These are phyloP conservation scores for Solanum piurae DNA, from an alignment of 257 asterid species.

Conservation along the genomic window DNA sequence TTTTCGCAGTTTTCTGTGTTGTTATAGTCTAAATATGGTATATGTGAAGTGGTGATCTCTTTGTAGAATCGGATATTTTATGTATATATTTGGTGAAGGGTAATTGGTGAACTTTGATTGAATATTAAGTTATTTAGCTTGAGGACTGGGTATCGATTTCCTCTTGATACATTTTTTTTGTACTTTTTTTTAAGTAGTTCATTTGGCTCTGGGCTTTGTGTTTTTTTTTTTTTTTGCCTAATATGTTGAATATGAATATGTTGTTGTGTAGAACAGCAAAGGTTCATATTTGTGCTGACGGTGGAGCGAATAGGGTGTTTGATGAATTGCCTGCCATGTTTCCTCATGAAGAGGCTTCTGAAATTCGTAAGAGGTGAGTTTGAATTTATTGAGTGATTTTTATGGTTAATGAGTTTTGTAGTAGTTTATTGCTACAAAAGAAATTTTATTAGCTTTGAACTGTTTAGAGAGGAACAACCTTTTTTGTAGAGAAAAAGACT, in stretches of 20 bases:
- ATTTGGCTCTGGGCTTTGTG: not conserved
- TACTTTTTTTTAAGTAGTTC: not conserved
- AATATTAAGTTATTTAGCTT: not conserved
- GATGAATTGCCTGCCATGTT: conserved; percentile 75
- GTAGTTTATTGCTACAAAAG: not conserved
- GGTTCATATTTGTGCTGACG: conserved; percentile 80
- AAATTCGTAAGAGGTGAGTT: conserved; percentile 58
- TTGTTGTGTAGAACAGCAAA: conserved; percentile 58
- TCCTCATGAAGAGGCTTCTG: conserved; percentile 41
- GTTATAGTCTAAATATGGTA: not conserved
- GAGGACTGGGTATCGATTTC: not conserved
- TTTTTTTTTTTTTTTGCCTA: not conserved
- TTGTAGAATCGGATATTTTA: not conserved
- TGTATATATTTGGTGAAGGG: too few species aligned
- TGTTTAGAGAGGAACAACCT: not conserved
- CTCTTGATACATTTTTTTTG: not conserved
- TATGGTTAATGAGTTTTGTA: not conserved
- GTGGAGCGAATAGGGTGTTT: conserved; percentile 80
- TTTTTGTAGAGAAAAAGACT: not conserved
- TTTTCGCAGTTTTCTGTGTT: not conserved
- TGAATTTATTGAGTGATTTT: not conserved
- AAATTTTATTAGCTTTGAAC: not conserved
- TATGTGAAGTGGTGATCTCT: not conserved
- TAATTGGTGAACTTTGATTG: too few species aligned
- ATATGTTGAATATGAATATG: conserved; percentile 1